Evolutionary conservation across 345 rosid species (phyloP), one percentile per base, ranked within the genome.

Genomic region (Camelina laxa): DNA sequence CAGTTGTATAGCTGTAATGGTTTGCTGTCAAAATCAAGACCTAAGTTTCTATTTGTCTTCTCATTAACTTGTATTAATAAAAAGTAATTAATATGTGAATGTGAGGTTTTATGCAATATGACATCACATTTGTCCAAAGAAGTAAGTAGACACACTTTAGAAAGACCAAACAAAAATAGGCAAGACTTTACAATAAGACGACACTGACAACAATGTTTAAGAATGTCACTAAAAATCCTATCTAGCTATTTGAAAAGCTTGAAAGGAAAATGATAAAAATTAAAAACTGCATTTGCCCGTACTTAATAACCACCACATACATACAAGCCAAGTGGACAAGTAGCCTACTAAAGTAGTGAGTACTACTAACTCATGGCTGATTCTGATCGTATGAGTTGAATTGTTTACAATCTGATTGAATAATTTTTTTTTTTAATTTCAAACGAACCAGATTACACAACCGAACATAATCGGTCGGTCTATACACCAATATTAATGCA

Each of bases 261-360:
- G 13, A 58, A 58, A 58, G 15, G 44, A 58, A 60, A 38, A 33
- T 19, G 48, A 38, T 64, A 49, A 33, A 50, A 36, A 35, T 69
- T 20, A 3, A 55, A 54, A 56, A 22, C 36, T 62, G 61, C 58
- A 27, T 13, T 47, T 24, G 54, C 54, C 35, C 36, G 16, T 63
- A 22, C 75, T 63, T 24, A 38, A 70, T 70, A 55, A 56, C 38
- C 55, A 77, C 80, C 80, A 76, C 80, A 70, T 57, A 70, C 60
- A 63, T 70, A n/a, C 44, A 63, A 76, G 11, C 67, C 80, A 77
- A 77, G 80, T 77, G 53, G 80, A 38, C 80, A 64, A 64, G 80
- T 76, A 75, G 75, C 60, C 70, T 60, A 15, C 71, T 61, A 47
- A 54, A 50, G 51, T 47, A 20, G 56, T 19, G 12, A 39, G 27